Evolutionary conservation across 2,329 filamentous ascomycete genomes (phyloP).

Genomic region (Scedosporium dehoogii): DNA sequence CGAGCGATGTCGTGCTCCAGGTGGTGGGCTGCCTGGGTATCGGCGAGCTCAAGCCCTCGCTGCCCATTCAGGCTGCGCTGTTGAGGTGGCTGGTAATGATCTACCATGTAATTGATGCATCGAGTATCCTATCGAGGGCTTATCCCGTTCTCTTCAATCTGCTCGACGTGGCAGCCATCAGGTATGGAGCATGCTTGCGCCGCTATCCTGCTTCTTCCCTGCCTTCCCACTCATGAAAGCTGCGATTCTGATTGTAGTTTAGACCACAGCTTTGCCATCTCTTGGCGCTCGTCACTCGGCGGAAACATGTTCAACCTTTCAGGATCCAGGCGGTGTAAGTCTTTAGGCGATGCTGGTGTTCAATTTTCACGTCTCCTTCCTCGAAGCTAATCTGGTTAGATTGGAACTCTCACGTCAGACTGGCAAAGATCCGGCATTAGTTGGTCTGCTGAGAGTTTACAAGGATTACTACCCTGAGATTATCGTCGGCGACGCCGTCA

Average conservation of each 20-base stretch:
- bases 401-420: conserved; percentile 48
- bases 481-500: conserved; percentile 60
- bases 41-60: conserved; percentile 63
- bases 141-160: conserved; percentile 74
- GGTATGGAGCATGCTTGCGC: conserved; percentile 31
- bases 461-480: conserved; percentile 90
- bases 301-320: conserved; percentile 75
- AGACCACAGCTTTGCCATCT: conserved; percentile 62
- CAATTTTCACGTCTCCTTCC: background rate
- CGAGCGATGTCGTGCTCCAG: conserved; percentile 49
- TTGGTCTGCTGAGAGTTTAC: conserved; percentile 69
- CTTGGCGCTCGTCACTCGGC: conserved; percentile 66
- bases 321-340: conserved; percentile 66
- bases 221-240: background rate
- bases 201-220: background rate
- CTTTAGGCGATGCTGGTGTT: too few species aligned
- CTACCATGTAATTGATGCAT: conserved; percentile 59
- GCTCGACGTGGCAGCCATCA: conserved; percentile 68
- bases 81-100: conserved; percentile 72
- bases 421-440: conserved; percentile 63
- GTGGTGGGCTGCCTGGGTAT: conserved; percentile 68
- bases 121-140: conserved; percentile 52
- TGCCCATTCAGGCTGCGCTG: conserved; percentile 59
- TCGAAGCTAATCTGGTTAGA: conserved; percentile 21
- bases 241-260: conserved; percentile 10